Percentiles rank a stretch among this genome's conserved stretches.
phyloP scores from a whole-genome alignment of 1,284 basidiomycete species.

The Rhodotorula sp. region DNA sequence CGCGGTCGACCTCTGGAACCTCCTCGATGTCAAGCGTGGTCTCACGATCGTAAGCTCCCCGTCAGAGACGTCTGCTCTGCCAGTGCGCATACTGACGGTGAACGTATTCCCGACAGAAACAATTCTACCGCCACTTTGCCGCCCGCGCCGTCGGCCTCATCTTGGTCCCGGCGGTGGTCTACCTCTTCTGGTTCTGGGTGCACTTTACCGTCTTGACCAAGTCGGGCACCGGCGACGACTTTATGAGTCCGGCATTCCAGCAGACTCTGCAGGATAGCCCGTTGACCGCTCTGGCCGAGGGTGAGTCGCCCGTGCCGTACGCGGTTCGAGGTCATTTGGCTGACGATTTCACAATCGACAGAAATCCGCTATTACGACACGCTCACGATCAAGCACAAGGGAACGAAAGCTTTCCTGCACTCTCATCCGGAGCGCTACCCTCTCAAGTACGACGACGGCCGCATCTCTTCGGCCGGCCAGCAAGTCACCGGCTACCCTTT shows the following conservation, averaged over 20 bases:
- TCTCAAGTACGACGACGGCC: conserved; percentile 90
- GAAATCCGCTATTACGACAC: conserved; percentile 92
- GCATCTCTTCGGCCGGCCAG: conserved; percentile 79
- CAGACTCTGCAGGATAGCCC: conserved; percentile 92
- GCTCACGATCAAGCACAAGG: conserved; percentile 83
- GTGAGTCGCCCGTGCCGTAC: conserved; percentile 52
- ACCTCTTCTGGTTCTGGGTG: conserved; percentile 93
- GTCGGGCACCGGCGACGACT: conserved; percentile 88
- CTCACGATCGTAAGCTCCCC: conserved; percentile 68
- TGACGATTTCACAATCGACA: conserved; percentile 47
- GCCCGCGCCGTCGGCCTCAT: conserved; percentile 87
- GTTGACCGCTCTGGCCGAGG: conserved; percentile 82
- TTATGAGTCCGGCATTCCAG: conserved; percentile 98
- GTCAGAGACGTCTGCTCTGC: too few relatives aligned
- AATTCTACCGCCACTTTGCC: conserved; percentile 83
- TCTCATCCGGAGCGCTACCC: conserved; percentile 90
- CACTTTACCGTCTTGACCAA: conserved; percentile 89
- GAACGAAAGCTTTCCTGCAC: conserved; percentile 88
- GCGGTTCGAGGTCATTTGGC: too few relatives aligned
- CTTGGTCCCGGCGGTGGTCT: conserved; percentile 79
- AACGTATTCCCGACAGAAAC: conserved; percentile 66
- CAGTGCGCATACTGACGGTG: too few relatives aligned
- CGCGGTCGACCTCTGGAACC: conserved; percentile 87
- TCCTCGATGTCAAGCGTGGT: conserved; percentile 82
- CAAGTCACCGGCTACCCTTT: conserved; percentile 98